Percentiles rank a stretch among this genome's conserved stretches.
These are phyloP conservation scores for Staphylotrichum tortipilum DNA, from an alignment of 495 filamentous ascomycete species.

Conservation along the genomic window DNA sequence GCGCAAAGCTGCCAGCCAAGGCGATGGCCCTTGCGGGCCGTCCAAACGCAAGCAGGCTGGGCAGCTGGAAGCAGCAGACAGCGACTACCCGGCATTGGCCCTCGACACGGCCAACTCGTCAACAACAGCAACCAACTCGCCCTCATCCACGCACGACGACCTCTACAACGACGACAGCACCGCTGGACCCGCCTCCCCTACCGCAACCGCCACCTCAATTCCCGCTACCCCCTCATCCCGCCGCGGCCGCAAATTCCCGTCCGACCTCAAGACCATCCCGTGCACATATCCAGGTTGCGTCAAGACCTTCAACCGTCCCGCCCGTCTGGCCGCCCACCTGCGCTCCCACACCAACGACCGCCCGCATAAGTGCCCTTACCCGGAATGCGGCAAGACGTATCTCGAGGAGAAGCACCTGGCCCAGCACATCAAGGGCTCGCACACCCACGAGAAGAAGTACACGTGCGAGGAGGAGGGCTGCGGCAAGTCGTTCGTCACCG, in stretches of 20 bases:
- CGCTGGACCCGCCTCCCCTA: neutral
- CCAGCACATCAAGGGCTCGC: constrained; percentile 73
- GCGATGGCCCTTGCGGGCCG: neutral
- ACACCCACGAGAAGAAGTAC: constrained; percentile 63
- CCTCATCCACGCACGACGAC: constrained; percentile 11
- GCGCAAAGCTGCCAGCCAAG: constrained; percentile 4
- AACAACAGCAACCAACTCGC: neutral
- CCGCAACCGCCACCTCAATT: constrained; percentile 24
- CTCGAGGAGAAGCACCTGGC: constrained; percentile 71
- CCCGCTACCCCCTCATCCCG: constrained; percentile 45
- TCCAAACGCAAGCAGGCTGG: constrained; percentile 6
- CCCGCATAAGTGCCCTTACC: constrained; percentile 57
- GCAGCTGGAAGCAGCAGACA: neutral
- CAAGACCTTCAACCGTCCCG: constrained; percentile 81
- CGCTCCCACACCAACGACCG: constrained; percentile 74
- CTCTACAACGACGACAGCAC: constrained; percentile 5
- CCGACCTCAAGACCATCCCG: constrained; percentile 60
- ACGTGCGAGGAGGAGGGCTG: constrained; percentile 63
- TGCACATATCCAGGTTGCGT: constrained; percentile 63
- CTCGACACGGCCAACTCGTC: no score
- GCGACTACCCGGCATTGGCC: neutral
- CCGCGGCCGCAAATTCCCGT: constrained; percentile 52
- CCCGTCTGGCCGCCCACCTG: constrained; percentile 67
- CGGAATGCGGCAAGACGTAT: constrained; percentile 72
- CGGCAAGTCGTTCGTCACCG: constrained; percentile 69